Conservation (phyloP, 1,139 yeast species). For the Geotrichum citri-aurantii region DNA sequence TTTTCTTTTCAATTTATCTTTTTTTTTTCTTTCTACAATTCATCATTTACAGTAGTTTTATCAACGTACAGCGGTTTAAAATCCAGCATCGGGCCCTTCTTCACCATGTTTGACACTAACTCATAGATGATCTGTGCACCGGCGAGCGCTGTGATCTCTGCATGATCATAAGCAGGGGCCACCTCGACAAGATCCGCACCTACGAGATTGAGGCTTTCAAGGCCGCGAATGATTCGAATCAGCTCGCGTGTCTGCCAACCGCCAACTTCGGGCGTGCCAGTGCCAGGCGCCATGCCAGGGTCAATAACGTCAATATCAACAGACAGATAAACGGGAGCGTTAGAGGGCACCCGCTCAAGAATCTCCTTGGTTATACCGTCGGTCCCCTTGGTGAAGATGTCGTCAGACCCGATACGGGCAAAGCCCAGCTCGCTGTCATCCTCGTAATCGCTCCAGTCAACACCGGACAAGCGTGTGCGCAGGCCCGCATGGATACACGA, state of each 20-base stretch:
- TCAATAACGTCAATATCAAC: constrained; percentile 79
- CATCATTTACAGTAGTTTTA: constrained; percentile 1
- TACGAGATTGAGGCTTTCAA: constrained; percentile 56
- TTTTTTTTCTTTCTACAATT: neutral
- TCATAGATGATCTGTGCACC: constrained; percentile 75
- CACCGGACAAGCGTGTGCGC: constrained; percentile 61
- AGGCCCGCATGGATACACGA: constrained; percentile 67
- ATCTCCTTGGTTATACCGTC: constrained; percentile 50
- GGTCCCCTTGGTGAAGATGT: constrained; percentile 48
- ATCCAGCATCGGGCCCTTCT: constrained; percentile 40
- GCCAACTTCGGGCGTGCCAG: constrained; percentile 81
- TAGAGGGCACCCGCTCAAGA: constrained; percentile 44
- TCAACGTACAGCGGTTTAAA: neutral
- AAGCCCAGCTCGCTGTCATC: constrained; percentile 64
- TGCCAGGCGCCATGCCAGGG: constrained; percentile 76
- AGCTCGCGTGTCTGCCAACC: constrained; percentile 78
- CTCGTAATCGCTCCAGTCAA: constrained; percentile 49
- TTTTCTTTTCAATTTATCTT: too few relatives aligned
- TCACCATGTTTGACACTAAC: constrained; percentile 66
- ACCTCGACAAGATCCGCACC: constrained; percentile 82
- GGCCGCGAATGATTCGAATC: constrained; percentile 51
- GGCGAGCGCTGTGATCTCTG: constrained; percentile 69
- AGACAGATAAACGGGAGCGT: constrained; percentile 62
- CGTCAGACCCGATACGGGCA: constrained; percentile 61
- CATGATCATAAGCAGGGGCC: constrained; percentile 62